Evolutionary conservation across 257 asterid species (phyloP), one percentile per base, ranked within the genome.

Genomic region (Plectranthus barbatus): DNA sequence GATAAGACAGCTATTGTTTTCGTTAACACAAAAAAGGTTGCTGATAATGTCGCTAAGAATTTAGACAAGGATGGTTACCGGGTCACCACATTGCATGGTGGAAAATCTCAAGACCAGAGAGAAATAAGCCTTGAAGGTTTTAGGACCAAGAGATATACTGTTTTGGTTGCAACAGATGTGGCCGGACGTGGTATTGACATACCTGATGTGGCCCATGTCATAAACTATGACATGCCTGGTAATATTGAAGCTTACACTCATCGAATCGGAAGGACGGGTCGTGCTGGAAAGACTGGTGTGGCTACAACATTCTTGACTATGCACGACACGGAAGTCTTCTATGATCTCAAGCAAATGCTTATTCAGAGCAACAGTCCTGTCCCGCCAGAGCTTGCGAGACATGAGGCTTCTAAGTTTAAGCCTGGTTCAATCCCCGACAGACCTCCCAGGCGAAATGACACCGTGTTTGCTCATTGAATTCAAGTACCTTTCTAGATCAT

Each of bases 181-280:
- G 86, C 86, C 26, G 90, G 90, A 9, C 90, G 90, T 71, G 90
- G 86, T 44, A 83, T 83, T 54, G 86, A 83, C 66, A 83, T 80
- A 60, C 84, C 86, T 21, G 90, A 80, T 65, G 86, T 83, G 58
- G 83, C 84, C n/a, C 86, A 83, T 69, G 86, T 83, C 47, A 75
- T 83, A 47, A 83, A 83, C 67, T 60, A 73, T 39, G 86, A 83
- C 62, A 83, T 80, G 86, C 90, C 86, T 12, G 75, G 77, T 29
- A 83, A 56, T 59, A 79, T 79, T 48, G 88, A 82, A 72, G 78
- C 79, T 18, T 82, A 79, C 80, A 82, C 88, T 5, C 85, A 82
- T 77, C 88, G 85, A 71, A 82, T 82, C 47, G 88, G 88, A 62
- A 64, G 88, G 68, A 82, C 85, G 11, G 88, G 88, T 49, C 86